Evolutionary conservation across 2,329 filamentous ascomycete genomes (phyloP), one percentile per base, ranked within the genome.

Genomic region (Fusarium sacchari): DNA sequence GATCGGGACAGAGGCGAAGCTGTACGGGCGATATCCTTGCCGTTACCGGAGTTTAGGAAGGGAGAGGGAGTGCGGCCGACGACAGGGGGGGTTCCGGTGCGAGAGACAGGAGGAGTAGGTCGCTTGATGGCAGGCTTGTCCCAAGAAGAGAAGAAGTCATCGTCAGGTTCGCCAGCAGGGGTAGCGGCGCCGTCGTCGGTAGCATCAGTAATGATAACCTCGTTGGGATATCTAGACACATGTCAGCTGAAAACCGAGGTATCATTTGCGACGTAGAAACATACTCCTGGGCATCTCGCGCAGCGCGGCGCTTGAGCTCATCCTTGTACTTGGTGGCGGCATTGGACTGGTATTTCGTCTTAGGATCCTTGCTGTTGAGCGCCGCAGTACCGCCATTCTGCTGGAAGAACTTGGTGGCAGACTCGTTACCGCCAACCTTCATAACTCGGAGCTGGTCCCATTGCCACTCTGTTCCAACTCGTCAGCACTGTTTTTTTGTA

Each of bases 101-200:
- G 92, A 42, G 96, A 98, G 47, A 96, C 89, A 22, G 96, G 96
- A 75, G 97, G 97, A 73, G 94, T 98, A 40, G 96, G 96, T 77
- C 95, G 92, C 88, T 98, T 99, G 84, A 99, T 97, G 9, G 95
- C 90, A 28, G 96, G 96, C 86, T 98, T 98, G 80, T 98, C 96
- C 96, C 96, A 99, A 2, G 95, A 98, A 15, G 96, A 97, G 85
- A 99, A 99, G 87, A 99, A 99, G 82, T 98, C 96, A 79, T 98
- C 95, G 77, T 98, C 95, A 28, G 90, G 88, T 76, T 97, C 95
- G 75, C 91, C 93, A 50, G 93, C 89, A n/a, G 95, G 94, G 17
- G 94, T 97, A 74, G 88, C 90, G 42, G 90, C 87, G 74, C 89
- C 91, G 68, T 94, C 92, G 30, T 91, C 88, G 71, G 88, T 87